phyloP scores from a whole-genome alignment of 352 stramenopile species.

The Globisporangium polare region DNA sequence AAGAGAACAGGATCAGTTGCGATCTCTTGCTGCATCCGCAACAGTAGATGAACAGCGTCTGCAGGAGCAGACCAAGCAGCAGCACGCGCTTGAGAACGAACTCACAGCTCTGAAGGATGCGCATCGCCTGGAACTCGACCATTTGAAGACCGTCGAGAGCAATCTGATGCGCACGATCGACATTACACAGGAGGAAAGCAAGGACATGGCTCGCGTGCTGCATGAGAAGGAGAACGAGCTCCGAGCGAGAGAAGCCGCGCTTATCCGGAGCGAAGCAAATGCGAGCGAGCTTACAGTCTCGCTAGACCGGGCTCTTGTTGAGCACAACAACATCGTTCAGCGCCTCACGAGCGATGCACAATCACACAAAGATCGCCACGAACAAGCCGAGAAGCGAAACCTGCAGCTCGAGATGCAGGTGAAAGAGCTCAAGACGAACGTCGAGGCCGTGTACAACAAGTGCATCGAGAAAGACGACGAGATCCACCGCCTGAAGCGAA shows the following conservation, averaged over 20 bases:
- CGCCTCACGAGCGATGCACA: conserved; percentile 24
- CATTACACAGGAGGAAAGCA: conserved; percentile 12
- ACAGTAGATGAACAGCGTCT: neutral
- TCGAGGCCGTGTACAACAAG: conserved; percentile 42
- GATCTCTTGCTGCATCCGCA: neutral
- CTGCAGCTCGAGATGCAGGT: conserved; percentile 41
- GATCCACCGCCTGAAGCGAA: conserved; percentile 47
- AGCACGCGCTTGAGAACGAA: conserved; percentile 2
- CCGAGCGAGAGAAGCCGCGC: conserved; percentile 9
- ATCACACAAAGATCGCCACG: conserved; percentile 27
- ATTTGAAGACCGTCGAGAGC: conserved; percentile 5
- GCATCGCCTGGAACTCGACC: conserved; percentile 5
- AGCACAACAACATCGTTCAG: neutral
- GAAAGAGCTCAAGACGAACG: conserved; percentile 38
- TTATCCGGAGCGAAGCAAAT: conserved; percentile 10
- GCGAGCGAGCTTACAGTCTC: neutral
- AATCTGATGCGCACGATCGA: conserved; percentile 19
- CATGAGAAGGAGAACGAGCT: conserved; percentile 21
- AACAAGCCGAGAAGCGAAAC: conserved; percentile 31
- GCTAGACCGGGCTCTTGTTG: conserved; percentile 2
- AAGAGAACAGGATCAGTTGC: conserved; percentile 1
- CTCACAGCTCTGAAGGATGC: conserved; percentile 5
- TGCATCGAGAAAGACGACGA: conserved; percentile 58
- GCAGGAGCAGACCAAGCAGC: neutral
- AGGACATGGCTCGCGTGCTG: conserved; percentile 16